Percentiles rank a stretch among this genome's conserved stretches.
phyloP scores from a whole-genome alignment of 2,329 filamentous ascomycete species.

The Trichophyton verrucosum region DNA sequence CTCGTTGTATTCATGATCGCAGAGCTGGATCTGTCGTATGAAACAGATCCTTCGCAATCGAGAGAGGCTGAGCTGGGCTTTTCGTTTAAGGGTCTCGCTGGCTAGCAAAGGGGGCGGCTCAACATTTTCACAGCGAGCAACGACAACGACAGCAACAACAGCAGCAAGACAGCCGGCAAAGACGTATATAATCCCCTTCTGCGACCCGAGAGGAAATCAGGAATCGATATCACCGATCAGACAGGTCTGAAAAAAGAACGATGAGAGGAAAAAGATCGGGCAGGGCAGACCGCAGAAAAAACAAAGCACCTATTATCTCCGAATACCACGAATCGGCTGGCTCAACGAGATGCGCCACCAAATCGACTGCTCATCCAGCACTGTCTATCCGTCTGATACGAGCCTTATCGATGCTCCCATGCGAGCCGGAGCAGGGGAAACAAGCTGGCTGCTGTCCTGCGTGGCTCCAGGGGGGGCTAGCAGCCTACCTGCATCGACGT shows the following conservation, averaged over 20 bases:
- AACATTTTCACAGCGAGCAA: not conserved
- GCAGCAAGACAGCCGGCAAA: not conserved
- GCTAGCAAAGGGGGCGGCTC: not conserved
- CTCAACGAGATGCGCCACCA: not conserved
- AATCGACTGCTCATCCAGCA: not conserved
- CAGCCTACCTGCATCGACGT: not conserved
- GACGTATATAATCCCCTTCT: not conserved
- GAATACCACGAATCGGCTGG: not conserved
- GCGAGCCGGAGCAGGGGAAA: not conserved
- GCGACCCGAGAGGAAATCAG: not conserved
- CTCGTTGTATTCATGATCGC: constrained; percentile 20
- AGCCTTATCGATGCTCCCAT: not conserved
- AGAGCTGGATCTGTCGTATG: not conserved
- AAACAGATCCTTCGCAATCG: not conserved
- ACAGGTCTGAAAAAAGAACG: not conserved
- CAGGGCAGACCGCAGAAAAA: not conserved
- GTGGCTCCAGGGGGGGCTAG: not conserved
- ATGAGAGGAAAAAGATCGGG: not conserved
- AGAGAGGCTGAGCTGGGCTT: not conserved
- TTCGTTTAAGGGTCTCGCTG: too few relatives aligned
- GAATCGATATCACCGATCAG: not conserved
- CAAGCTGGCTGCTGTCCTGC: not conserved
- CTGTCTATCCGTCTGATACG: not conserved
- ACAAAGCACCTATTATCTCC: not conserved
- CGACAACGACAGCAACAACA: not conserved